A percentile compares a stretch with the other conserved stretches of the same genome.
Conservation (phyloP, 306 rosid species). For the Lablab purpureus region DNA sequence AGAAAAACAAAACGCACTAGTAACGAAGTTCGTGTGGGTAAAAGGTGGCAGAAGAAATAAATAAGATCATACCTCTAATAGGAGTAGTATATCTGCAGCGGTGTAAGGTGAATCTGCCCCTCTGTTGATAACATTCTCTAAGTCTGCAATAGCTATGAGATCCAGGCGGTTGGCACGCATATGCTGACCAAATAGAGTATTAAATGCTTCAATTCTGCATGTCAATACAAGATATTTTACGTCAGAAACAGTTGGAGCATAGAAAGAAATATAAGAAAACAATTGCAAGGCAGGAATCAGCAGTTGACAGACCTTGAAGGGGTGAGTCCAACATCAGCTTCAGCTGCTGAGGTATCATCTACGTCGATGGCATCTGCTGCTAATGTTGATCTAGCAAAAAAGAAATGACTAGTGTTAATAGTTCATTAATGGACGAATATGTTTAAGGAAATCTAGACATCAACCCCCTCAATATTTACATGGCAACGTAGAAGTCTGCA, state of each 20-base stretch:
- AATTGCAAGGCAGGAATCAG: neutral
- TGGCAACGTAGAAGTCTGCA: constrained; percentile 20
- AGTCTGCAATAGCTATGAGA: constrained; percentile 65
- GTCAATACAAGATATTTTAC: neutral
- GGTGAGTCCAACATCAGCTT: constrained; percentile 61
- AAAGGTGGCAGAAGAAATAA: constrained; percentile 9
- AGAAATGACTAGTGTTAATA: neutral
- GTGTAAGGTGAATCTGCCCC: constrained; percentile 61
- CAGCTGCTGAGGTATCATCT: constrained; percentile 63
- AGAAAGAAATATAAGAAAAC: constrained; percentile 8
- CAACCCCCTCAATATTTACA: constrained; percentile 10
- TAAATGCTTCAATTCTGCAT: constrained; percentile 80
- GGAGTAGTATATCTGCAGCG: constrained; percentile 60
- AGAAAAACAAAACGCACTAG: constrained; percentile 22
- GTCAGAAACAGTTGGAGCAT: constrained; percentile 21
- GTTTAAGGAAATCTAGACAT: constrained; percentile 7
- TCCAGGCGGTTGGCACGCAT: constrained; percentile 79
- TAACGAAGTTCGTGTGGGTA: constrained; percentile 21
- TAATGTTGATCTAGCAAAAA: constrained; percentile 55
- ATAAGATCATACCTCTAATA: constrained; percentile 70
- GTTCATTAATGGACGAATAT: constrained; percentile 44
- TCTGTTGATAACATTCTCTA: constrained; percentile 71
- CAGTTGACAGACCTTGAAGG: constrained; percentile 69
- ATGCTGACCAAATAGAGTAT: constrained; percentile 82
- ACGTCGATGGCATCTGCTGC: constrained; percentile 79